Base-by-base conservation (phyloP, 495 filamentous ascomycete species). In the Penicillium canescens region DNA sequence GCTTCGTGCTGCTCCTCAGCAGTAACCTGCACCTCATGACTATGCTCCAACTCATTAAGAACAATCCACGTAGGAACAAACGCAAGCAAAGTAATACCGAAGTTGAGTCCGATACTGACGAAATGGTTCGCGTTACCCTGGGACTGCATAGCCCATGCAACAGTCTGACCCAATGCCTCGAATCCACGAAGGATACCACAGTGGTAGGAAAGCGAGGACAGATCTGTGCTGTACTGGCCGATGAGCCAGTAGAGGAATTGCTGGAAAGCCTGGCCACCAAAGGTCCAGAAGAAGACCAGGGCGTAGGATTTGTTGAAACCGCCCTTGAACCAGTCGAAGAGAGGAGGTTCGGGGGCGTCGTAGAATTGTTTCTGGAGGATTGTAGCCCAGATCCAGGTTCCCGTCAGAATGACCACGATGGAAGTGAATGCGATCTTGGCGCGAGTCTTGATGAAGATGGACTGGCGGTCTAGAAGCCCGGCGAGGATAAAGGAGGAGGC, bases 231-330 rank as follows among this genome's bases (percentile, higher is more conserved):
- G 49, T 70, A 70, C 48, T 70, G 67, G 14, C 67, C 67, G 18
- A 70, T 49, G 8, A 70, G 50, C 67, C 67, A 70, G 56, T 70
- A 70, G 16, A 70, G 65, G 50, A 66, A 70, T 52, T 70, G 67
- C 45, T 70, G 67, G 47, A 70, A 70, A 7, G 62, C 67, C 42
- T 68, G 67, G 24, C 67, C 67, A 21, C 57, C 62, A 26, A 70
- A 70, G 2, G 46, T 55, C 67, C 67, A 70, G 57, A 70, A 70
- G 52, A 70, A 70, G 46, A 70, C 54, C 4, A 70, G 46, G 1
- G 67, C 65, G 47, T 70, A 70, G 6, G 60, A 55, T 44, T 70
- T 70, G 11, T 62, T 62, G 50, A 70, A 70, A 0, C 62, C 67
- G 16, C 60, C 56, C 31, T 50, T 68, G 60, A 70, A 70, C 67